Base-by-base conservation (phyloP, 352 stramenopile species). In the Phytophthora chlamydospora region DNA sequence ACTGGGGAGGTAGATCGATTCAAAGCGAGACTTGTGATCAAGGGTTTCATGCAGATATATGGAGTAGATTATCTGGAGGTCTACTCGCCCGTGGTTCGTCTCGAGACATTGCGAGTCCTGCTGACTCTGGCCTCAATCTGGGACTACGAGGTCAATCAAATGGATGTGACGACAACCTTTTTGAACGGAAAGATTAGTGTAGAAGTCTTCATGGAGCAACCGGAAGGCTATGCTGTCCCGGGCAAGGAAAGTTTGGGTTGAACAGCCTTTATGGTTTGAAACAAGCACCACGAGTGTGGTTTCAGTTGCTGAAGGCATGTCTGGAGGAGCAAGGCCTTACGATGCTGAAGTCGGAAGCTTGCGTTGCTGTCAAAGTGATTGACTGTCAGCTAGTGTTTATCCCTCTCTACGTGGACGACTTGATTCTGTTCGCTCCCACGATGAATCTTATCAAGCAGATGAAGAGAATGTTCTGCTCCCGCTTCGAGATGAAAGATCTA, bases 201-300 rank as follows among this genome's bases (percentile, higher is more conserved):
- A 24, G 47, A 56, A 19, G 53, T 61, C 3, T 65, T 39, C 29
- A 70, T 70, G 54, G 55, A 63, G 40, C 64, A 73, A 38, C 45
- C 51, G 2, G 45, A 63, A 19, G 44, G 51, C 1, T 64, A 59
- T 54, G 38, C n/a, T 2, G 49, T 45, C n/a, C 10, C 32, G 46
- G 49, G 62, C 36, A 62, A 62, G 16, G 55, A 66, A 33, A 17
- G 61, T 27, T 63, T 16, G 27, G 54, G 65, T 0, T 70, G 48
- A 70, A 70, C 43, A 58, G 43, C 27, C 34, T 68, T 0, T 63
- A 68, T 51, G 60, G 46, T 12, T 43, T 68, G 10, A 70, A 70
- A 47, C 54, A 73, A 45, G 64, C 64, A 0, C 54, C 59, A 10
- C 33, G 58, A 32, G 59, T 73, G n/a, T 73, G 65, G 59, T 69